Evolutionary conservation across 2,329 filamentous ascomycete species (phyloP).

Genomic region (Xylogone sp.): DNA sequence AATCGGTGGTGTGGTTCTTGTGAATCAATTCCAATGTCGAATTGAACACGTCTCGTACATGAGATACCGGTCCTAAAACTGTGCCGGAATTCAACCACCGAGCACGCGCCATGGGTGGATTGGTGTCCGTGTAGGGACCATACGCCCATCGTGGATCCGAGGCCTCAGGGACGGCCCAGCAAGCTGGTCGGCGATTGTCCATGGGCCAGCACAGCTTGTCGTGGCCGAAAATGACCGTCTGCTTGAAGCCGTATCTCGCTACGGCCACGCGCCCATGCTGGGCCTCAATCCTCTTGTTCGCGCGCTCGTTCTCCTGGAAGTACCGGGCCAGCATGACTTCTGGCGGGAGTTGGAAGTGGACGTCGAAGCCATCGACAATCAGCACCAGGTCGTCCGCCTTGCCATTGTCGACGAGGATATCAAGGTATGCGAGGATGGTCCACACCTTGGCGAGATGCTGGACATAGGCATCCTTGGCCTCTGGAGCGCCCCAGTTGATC

Average conservation of each 20-base stretch:
- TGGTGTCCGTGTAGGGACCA: conserved; percentile 31
- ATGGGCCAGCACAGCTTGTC: conserved; percentile 42
- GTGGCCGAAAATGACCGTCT: conserved; percentile 39
- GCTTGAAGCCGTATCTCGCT: conserved; percentile 20
- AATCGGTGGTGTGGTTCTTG: conserved; percentile 32
- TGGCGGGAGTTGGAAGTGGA: conserved; percentile 62
- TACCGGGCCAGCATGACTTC: conserved; percentile 61
- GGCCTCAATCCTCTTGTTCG: conserved; percentile 49
- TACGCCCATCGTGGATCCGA: conserved; percentile 30
- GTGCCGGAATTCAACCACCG: conserved; percentile 44
- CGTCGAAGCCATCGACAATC: conserved; percentile 60
- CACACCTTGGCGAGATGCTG: conserved; percentile 38
- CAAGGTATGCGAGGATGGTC: conserved; percentile 31
- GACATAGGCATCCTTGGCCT: conserved; percentile 29
- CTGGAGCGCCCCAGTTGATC: conserved; percentile 35
- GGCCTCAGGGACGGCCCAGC: conserved; percentile 35
- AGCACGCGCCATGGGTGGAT: conserved; percentile 19
- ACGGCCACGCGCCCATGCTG: conserved; percentile 14
- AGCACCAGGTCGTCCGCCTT: conserved; percentile 57
- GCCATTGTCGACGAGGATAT: conserved; percentile 17
- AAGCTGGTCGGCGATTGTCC: conserved; percentile 32
- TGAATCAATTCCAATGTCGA: conserved; percentile 29
- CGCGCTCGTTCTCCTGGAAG: conserved; percentile 47
- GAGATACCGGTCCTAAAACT: conserved; percentile 36
- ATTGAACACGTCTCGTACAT: conserved; percentile 28